Evolutionary conservation across 108 stramenopile genomes (phyloP), one percentile per base, ranked within the genome.

Genomic region (Fistulifera pelliculosa): DNA sequence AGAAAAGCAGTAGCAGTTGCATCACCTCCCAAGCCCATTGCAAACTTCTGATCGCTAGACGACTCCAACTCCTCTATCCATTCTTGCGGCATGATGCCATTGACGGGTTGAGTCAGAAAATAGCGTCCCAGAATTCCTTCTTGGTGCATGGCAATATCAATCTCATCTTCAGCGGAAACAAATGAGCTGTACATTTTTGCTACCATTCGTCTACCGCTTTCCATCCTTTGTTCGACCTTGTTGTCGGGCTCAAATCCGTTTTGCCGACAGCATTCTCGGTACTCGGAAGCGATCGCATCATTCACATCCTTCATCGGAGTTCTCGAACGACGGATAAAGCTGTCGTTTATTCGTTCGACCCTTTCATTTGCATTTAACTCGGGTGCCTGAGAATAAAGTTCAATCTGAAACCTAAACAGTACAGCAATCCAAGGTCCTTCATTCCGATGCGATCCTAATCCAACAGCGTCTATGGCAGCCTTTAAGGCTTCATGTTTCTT

Each of bases 11-110:
- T 52, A 0, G 78, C 70, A 16, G 82, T 70, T 28, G 64, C 50
- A 11, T 25, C 39, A 8, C 74, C 84, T 21, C 90, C 90, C 14
- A 71, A 69, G 25, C 87, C 90, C 64, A 83, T 83, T 54, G 68
- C 75, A 49, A 38, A 42, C 60, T 21, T 56, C 59, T 21, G 13
- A 43, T 14, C 47, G 31, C 18, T 47, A 31, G 28, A 27, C 27
- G 21, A 39, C 27, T 28, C 28, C 17, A n/a, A 8, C 27, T 60
- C 18, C 12, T 21, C 24, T 1, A 18, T 22, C 17, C 15, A 24
- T 40, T 16, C 11, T 61, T 54, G 31, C 31, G 15, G 35, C 17
- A 23, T 22, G 50, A 16, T 7, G 7, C 24, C 25, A 22, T 51
- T 22, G 50, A 51, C 12, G 4, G n/a, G 25, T 18, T 19, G 19